These are phyloP conservation scores for Bipolaris bicolor DNA, from an alignment of 2,329 filamentous ascomycete species.

Conservation along the genomic window DNA sequence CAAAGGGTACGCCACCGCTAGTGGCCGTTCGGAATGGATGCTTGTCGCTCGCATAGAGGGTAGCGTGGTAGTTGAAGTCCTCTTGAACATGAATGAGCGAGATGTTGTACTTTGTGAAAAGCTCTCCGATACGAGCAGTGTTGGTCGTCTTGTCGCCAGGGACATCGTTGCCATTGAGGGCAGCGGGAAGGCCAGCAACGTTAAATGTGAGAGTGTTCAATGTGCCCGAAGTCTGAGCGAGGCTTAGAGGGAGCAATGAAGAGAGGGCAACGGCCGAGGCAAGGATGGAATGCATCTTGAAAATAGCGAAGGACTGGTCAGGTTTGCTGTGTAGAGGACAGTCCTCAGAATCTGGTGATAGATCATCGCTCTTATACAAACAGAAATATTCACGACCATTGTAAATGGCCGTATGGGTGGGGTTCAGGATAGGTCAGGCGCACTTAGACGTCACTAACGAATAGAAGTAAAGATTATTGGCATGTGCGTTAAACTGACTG, in stretches of 20 bases:
- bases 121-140: constrained; percentile 61
- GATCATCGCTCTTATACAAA: constrained; percentile 12
- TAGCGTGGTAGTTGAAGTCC: constrained; percentile 70
- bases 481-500: constrained; percentile 20
- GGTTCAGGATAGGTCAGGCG: constrained; percentile 1
- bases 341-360: background rate
- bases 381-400: background rate
- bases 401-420: constrained; percentile 1
- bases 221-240: constrained; percentile 45
- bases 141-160: constrained; percentile 67
- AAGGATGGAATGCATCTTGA: constrained; percentile 21
- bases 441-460: constrained; percentile 9
- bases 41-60: constrained; percentile 65
- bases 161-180: constrained; percentile 65
- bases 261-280: constrained; percentile 12
- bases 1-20: constrained; percentile 68
- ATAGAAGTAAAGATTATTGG: constrained; percentile 12
- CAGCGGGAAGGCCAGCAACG: constrained; percentile 64
- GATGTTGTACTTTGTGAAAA: constrained; percentile 63
- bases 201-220: constrained; percentile 64
- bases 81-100: constrained; percentile 71
- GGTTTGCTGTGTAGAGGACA: background rate
- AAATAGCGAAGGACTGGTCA: background rate
- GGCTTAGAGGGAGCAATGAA: constrained; percentile 12
- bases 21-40: constrained; percentile 68